These are phyloP conservation scores for Geotrichum citri-aurantii DNA, from an alignment of 1,139 yeast species.

Conservation along the genomic window DNA sequence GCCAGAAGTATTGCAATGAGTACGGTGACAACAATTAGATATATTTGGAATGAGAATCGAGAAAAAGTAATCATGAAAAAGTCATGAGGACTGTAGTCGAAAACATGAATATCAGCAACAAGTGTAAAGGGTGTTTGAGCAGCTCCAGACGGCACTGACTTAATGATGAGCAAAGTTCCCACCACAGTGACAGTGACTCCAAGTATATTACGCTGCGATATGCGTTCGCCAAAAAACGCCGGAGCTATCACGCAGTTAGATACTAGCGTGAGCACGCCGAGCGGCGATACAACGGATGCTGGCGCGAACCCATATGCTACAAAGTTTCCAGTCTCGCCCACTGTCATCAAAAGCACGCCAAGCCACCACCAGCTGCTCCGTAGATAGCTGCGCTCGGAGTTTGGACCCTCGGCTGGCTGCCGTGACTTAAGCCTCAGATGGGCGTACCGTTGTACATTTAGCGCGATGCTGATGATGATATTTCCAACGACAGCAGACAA, in stretches of 20 bases:
- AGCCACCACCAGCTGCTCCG: constrained; percentile 38
- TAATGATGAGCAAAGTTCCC: constrained; percentile 40
- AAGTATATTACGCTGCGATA: constrained; percentile 32
- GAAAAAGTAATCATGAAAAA: constrained; percentile 30
- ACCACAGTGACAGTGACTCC: constrained; percentile 40
- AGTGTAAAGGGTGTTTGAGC: constrained; percentile 4
- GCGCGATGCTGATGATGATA: constrained; percentile 36
- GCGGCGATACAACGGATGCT: constrained; percentile 43
- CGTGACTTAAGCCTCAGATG: constrained; percentile 19
- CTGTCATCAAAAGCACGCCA: constrained; percentile 39
- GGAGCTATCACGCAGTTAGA: constrained; percentile 45
- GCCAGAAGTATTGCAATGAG: constrained; percentile 20
- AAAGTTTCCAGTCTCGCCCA: constrained; percentile 43
- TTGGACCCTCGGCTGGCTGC: constrained; percentile 14
- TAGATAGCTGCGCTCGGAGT: constrained; percentile 22
- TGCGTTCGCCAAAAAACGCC: constrained; percentile 38
- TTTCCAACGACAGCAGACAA: constrained; percentile 35
- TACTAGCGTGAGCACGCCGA: constrained; percentile 44
- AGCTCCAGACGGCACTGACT: constrained; percentile 27
- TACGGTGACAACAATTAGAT: constrained; percentile 26
- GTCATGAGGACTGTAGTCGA: constrained; percentile 25
- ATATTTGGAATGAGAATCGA: constrained; percentile 28
- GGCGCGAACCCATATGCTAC: constrained; percentile 45
- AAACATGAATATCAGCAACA: constrained; percentile 6
- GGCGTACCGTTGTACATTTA: constrained; percentile 39